phyloP scores from a whole-genome alignment of 148 eudicot genomes.

The Chenopodium album region DNA sequence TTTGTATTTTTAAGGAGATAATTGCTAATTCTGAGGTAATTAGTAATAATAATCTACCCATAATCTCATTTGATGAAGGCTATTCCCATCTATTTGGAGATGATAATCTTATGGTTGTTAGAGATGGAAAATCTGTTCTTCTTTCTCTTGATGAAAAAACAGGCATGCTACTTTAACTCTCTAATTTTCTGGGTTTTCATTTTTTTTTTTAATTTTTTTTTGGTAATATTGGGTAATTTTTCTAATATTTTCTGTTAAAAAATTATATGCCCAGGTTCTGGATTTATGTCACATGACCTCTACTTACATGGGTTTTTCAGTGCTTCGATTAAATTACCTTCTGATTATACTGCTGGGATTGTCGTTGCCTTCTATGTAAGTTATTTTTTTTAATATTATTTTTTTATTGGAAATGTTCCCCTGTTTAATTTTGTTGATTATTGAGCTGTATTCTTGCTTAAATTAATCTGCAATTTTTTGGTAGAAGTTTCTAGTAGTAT shows the following conservation, averaged over 20 bases:
- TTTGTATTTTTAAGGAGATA: conserved; percentile 33
- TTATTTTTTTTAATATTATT: neutral
- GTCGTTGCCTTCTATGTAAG: conserved; percentile 96
- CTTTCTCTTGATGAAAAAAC: conserved; percentile 87
- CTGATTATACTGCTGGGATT: conserved; percentile 95
- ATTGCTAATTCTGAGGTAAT: conserved; percentile 32
- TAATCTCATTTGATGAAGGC: conserved; percentile 85
- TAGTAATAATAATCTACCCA: conserved; percentile 40
- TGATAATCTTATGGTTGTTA: conserved; percentile 71
- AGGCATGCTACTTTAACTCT: conserved; percentile 40
- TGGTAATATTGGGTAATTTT: neutral
- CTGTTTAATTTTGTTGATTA: neutral
- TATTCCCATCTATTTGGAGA: conserved; percentile 89
- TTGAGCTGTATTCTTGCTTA: neutral
- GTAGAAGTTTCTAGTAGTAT: neutral
- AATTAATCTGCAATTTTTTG: neutral
- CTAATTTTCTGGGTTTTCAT: neutral
- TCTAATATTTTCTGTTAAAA: neutral
- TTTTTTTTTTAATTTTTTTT: neutral
- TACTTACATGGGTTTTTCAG: conserved; percentile 88
- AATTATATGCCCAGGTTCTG: conserved; percentile 57
- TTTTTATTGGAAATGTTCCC: neutral
- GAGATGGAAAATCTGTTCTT: conserved; percentile 85
- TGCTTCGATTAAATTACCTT: conserved; percentile 83
- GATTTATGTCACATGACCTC: conserved; percentile 80